phyloP scores from a whole-genome alignment of 2,329 filamentous ascomycete species.

The Aquanectria penicillioides region DNA sequence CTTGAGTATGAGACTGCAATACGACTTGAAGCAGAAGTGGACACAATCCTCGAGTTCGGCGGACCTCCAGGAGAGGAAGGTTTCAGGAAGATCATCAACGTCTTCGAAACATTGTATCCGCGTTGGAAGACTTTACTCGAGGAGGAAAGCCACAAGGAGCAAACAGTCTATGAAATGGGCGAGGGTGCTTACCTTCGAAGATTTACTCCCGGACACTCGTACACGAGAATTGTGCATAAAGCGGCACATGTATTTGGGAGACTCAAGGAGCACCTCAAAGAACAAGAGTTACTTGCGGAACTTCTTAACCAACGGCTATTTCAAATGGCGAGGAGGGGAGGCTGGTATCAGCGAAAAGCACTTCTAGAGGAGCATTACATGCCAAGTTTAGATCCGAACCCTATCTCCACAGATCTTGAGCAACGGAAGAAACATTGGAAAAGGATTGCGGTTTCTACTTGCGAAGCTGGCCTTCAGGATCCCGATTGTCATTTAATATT shows the following conservation, averaged over 20 bases:
- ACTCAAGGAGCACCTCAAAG: constrained; percentile 81
- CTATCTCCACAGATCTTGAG: constrained; percentile 50
- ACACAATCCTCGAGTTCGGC: constrained; percentile 83
- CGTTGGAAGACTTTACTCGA: constrained; percentile 80
- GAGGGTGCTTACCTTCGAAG: constrained; percentile 90
- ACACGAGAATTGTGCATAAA: constrained; percentile 93
- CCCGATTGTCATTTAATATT: constrained; percentile 90
- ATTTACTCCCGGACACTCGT: constrained; percentile 91
- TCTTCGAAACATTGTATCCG: constrained; percentile 79
- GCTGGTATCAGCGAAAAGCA: constrained; percentile 96
- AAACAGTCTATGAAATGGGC: constrained; percentile 78
- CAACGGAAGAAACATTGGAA: constrained; percentile 86
- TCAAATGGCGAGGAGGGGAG: constrained; percentile 83
- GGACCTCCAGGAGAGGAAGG: constrained; percentile 73
- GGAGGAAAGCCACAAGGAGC: constrained; percentile 83
- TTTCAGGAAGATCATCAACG: constrained; percentile 73
- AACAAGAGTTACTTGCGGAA: constrained; percentile 78
- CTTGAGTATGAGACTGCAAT: constrained; percentile 92
- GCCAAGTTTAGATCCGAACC: constrained; percentile 65
- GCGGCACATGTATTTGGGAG: constrained; percentile 81
- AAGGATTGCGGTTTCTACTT: constrained; percentile 78
- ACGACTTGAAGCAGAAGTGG: constrained; percentile 82
- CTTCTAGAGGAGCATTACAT: constrained; percentile 96
- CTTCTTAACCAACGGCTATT: constrained; percentile 85
- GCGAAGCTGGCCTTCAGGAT: constrained; percentile 87